These are phyloP conservation scores for Phyllosticta ampelicida DNA, from an alignment of 2,329 filamentous ascomycete species.

Conservation along the genomic window DNA sequence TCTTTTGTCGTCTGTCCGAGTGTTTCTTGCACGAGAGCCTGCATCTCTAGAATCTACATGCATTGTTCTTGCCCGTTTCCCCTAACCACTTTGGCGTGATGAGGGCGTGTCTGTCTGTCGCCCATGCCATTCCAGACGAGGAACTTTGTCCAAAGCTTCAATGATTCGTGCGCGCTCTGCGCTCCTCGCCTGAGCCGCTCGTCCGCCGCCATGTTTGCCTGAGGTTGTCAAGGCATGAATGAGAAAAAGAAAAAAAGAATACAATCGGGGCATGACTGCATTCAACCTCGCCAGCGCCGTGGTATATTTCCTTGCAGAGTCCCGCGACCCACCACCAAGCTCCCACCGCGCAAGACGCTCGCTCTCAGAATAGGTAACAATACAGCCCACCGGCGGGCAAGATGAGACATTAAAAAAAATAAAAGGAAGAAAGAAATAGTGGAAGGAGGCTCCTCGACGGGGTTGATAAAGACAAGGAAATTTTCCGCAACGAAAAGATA, in stretches of 20 bases:
- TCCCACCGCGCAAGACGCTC: background rate
- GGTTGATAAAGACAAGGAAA: background rate
- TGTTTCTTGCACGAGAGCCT: slow-evolving; percentile 4
- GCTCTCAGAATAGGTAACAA: slow-evolving; percentile 5
- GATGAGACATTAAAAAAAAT: slow-evolving; percentile 7
- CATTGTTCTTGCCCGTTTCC: background rate
- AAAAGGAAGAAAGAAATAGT: slow-evolving; percentile 18
- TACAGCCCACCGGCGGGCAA: slow-evolving; percentile 7
- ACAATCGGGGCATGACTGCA: slow-evolving; percentile 1
- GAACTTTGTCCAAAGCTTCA: background rate
- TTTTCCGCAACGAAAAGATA: slow-evolving; percentile 15
- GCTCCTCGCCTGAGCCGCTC: slow-evolving; percentile 3
- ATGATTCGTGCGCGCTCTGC: background rate
- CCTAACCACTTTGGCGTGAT: background rate
- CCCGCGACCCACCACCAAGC: background rate
- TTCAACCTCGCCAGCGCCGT: slow-evolving; percentile 3
- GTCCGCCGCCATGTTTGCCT: slow-evolving; percentile 2
- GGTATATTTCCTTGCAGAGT: slow-evolving; percentile 1
- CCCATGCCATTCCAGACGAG: background rate
- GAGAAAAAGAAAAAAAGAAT: background rate
- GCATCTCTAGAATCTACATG: background rate
- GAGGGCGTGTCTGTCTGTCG: background rate
- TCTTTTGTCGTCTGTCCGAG: slow-evolving; percentile 12
- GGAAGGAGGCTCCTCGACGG: background rate
- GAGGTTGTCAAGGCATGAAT: background rate